A percentile compares a stretch with the other conserved stretches of the same genome.
Evolutionary conservation across 306 rosid genomes (phyloP).

Genomic region (Mimosa bimucronata): DNA sequence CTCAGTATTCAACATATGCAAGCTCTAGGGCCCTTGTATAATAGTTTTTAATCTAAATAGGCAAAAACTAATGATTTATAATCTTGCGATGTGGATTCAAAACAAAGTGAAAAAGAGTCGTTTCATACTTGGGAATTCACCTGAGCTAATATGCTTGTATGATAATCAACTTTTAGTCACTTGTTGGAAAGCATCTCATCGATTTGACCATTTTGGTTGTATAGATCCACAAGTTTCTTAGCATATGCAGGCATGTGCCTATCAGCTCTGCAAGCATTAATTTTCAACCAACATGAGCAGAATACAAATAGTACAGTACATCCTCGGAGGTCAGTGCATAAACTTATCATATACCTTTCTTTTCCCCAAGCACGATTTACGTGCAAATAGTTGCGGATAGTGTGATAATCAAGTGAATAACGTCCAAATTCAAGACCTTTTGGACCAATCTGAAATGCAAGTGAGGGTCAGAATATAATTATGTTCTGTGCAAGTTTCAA

Average conservation of each 20-base stretch:
- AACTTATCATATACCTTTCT: slow-evolving; percentile 68
- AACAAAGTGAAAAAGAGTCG: slow-evolving; percentile 7
- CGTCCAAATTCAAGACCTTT: slow-evolving; percentile 96
- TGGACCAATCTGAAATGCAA: slow-evolving; percentile 73
- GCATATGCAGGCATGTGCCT: slow-evolving; percentile 84
- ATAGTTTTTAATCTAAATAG: slow-evolving; percentile 23
- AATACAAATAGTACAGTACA: slow-evolving; percentile 13
- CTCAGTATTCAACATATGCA: neutral
- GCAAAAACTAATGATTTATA: slow-evolving; percentile 6
- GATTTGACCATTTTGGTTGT: slow-evolving; percentile 89
- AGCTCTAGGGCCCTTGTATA: neutral
- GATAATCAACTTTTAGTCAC: slow-evolving; percentile 34
- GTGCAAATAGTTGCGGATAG: slow-evolving; percentile 85
- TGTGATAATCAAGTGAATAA: slow-evolving; percentile 94
- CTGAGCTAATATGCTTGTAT: slow-evolving; percentile 16
- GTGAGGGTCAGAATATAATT: slow-evolving; percentile 32
- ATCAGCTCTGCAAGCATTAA: slow-evolving; percentile 74
- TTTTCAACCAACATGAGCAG: slow-evolving; percentile 28
- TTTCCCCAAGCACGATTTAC: slow-evolving; percentile 85
- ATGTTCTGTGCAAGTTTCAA: neutral
- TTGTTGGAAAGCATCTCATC: slow-evolving; percentile 67
- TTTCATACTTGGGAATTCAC: slow-evolving; percentile 23
- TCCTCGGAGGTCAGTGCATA: neutral
- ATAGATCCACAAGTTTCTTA: slow-evolving; percentile 81
- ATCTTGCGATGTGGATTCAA: slow-evolving; percentile 20